Conservation (phyloP, 306 rosid species). For the Medicago arabica region DNA sequence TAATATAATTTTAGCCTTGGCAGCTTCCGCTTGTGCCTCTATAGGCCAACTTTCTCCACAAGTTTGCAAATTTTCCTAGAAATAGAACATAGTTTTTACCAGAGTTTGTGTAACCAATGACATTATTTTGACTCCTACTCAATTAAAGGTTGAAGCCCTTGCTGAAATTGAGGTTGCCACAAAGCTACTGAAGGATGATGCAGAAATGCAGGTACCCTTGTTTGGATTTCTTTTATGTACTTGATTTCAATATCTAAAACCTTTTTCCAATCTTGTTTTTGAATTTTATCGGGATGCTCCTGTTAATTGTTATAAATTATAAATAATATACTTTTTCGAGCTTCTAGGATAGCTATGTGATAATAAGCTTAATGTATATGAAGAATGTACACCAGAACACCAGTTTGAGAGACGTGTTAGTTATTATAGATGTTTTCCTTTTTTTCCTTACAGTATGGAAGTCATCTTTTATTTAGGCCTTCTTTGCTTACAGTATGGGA, state of each 20-base stretch:
- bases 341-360: neutral
- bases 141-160: slow-evolving; percentile 90
- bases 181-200: slow-evolving; percentile 67
- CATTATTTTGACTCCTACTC: slow-evolving; percentile 40
- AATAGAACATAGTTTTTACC: slow-evolving; percentile 24
- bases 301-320: slow-evolving; percentile 7
- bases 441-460: slow-evolving; percentile 1
- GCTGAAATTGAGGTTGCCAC: slow-evolving; percentile 94
- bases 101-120: slow-evolving; percentile 32
- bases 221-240: slow-evolving; percentile 29
- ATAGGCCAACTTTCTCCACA: slow-evolving; percentile 12
- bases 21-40: slow-evolving; percentile 15
- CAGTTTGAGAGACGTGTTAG: neutral
- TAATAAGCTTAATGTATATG: neutral
- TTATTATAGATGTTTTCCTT: neutral
- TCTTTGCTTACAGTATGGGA: too few species aligned
- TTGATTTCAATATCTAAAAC: slow-evolving; percentile 22
- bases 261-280: slow-evolving; percentile 6
- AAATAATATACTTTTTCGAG: neutral
- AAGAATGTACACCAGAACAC: neutral
- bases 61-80: slow-evolving; percentile 7
- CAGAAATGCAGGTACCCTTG: slow-evolving; percentile 65
- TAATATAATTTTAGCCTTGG: slow-evolving; percentile 20
- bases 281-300: neutral
- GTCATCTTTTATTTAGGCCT: slow-evolving; percentile 1